phyloP scores from a whole-genome alignment of 1,284 basidiomycete genomes.

The Limonomyces culmigenus region DNA sequence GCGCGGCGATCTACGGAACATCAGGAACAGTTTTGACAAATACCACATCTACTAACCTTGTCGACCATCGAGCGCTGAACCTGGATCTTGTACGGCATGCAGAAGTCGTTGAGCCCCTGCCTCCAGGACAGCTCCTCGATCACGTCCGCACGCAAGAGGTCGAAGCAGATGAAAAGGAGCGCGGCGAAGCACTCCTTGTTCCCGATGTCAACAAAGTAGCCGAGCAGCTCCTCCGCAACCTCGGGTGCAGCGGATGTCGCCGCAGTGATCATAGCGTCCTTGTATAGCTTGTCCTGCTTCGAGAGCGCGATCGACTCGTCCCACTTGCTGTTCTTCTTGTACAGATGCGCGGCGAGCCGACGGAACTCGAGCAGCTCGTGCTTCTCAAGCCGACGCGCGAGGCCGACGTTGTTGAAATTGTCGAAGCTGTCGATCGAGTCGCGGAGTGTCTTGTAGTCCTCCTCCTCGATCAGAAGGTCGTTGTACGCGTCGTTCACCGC shows the following conservation, averaged over 20 bases:
- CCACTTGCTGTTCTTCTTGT: conserved; percentile 95
- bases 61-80: conserved; percentile 60
- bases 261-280: conserved; percentile 90
- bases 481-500: conserved; percentile 98
- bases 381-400: conserved; percentile 77
- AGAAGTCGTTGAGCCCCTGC: conserved; percentile 88
- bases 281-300: conserved; percentile 93
- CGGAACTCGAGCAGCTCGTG: conserved; percentile 95
- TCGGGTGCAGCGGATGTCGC: conserved; percentile 66
- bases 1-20: conserved; percentile 44
- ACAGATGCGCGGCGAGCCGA: conserved; percentile 84
- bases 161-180: conserved; percentile 82
- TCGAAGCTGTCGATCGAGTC: conserved; percentile 96
- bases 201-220: conserved; percentile 93
- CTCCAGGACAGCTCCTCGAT: conserved; percentile 95
- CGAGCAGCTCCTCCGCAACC: conserved; percentile 85
- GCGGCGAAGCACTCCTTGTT: conserved; percentile 97
- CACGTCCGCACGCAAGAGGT: conserved; percentile 79
- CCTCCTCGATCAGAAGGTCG: conserved; percentile 93
- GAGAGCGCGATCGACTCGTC: conserved; percentile 89
- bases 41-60: conserved; percentile 30
- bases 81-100: conserved; percentile 90
- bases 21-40: conserved; percentile 13
- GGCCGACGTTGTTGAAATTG: conserved; percentile 87
- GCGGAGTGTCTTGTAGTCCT: conserved; percentile 93